Conservation (phyloP, 352 stramenopile genomes). For the Pythium brachiatum region DNA sequence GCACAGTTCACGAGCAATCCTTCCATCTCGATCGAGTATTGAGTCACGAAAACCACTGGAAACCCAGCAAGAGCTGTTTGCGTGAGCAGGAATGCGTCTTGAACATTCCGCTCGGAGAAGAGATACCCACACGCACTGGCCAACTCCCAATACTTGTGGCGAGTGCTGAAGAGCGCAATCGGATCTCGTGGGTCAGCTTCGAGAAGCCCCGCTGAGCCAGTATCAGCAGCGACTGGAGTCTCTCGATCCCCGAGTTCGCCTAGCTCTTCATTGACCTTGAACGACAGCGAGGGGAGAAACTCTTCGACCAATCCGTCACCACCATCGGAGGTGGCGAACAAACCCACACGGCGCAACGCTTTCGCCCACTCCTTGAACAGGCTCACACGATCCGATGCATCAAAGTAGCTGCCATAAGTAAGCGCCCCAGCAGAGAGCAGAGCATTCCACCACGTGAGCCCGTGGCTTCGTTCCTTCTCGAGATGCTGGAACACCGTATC, state of each 20-base stretch:
- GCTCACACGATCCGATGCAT: slow-evolving; percentile 6
- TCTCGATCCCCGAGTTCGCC: neutral
- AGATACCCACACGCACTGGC: slow-evolving; percentile 26
- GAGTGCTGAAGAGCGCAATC: slow-evolving; percentile 2
- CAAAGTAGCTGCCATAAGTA: slow-evolving; percentile 32
- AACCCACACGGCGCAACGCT: neutral
- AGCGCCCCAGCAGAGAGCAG: slow-evolving; percentile 44
- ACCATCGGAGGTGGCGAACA: neutral
- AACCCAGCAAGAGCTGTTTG: slow-evolving; percentile 27
- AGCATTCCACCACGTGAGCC: slow-evolving; percentile 49
- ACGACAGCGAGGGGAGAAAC: slow-evolving; percentile 9
- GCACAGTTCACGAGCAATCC: slow-evolving; percentile 42
- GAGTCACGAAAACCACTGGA: slow-evolving; percentile 41
- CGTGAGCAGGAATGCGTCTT: slow-evolving; percentile 42
- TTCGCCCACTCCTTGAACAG: slow-evolving; percentile 27
- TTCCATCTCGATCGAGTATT: slow-evolving; percentile 39
- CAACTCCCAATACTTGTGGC: slow-evolving; percentile 25
- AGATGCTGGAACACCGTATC: slow-evolving; percentile 17
- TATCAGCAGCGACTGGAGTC: neutral
- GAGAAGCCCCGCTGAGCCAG: neutral
- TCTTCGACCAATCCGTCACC: neutral
- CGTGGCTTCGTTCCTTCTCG: slow-evolving; percentile 23
- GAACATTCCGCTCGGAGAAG: slow-evolving; percentile 46
- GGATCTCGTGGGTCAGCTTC: neutral
- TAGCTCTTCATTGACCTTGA: neutral